These are phyloP conservation scores for Arbutus unedo DNA, from an alignment of 148 eudicot genomes.

Conservation along the genomic window DNA sequence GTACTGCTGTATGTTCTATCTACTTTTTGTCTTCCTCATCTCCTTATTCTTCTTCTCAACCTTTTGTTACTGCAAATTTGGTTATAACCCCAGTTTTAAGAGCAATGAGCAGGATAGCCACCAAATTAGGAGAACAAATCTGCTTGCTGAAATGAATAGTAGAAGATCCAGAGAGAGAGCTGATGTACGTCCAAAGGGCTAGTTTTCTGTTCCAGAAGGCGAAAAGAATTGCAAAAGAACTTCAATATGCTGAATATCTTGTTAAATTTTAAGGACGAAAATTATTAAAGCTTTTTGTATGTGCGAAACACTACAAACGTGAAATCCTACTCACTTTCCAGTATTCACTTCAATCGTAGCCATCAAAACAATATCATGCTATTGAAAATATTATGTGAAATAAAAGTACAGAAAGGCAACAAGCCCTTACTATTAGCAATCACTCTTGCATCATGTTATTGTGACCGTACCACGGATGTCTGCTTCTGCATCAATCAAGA, in stretches of 20 bases:
- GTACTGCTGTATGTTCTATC: background rate
- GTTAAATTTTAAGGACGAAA: background rate
- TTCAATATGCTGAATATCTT: background rate
- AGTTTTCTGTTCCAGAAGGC: background rate
- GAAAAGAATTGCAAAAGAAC: conserved; percentile 1
- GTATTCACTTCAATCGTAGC: background rate
- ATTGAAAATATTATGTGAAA: background rate
- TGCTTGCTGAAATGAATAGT: background rate
- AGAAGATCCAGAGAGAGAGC: background rate
- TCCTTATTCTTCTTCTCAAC: background rate
- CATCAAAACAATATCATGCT: background rate
- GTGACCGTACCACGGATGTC: background rate
- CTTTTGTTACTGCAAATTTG: background rate
- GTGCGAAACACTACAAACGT: background rate
- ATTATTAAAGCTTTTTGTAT: background rate
- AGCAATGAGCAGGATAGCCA: conserved; percentile 5
- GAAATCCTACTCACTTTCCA: background rate
- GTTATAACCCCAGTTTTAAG: background rate
- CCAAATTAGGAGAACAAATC: background rate
- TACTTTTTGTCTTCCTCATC: background rate
- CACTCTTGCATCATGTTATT: background rate
- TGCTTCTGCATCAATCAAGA: background rate
- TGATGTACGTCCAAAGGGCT: background rate
- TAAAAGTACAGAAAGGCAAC: background rate
- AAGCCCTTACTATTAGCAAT: background rate